Base-by-base conservation (phyloP, 305 asterid genomes). In the Solanum chacoense region DNA sequence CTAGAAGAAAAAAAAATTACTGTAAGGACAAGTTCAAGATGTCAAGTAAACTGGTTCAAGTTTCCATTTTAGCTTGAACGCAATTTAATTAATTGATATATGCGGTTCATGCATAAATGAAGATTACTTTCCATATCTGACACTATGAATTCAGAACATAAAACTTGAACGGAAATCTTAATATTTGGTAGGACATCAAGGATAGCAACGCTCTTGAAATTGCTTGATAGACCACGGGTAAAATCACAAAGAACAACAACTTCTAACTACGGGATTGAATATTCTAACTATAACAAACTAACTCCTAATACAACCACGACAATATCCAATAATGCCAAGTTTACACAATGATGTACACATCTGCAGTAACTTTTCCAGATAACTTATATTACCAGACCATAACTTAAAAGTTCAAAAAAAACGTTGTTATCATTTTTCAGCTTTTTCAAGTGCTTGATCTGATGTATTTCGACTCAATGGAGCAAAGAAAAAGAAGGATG, bases 1-100 rank as follows among this genome's bases (percentile, higher is more conserved):
- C 98, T 94, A 86, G 81, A 92, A 89, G 65, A 88, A 87, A 34
- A 24, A 88, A 38, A 88, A 5, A 36, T 35, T 32, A 24, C 74
- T 22, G 7, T 32, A 55, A 90, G 85, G 40, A 80, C 81, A 24
- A 16, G 20, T 73, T 38, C 77, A 67, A 40, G 35, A 50, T 72
- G 79, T 32, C 18, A 55, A 81, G 31, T 75, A 65, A 87, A 79
- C n/a, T 37, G 20, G n/a, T 18, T 26, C n/a, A 89, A 20, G 85
- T 50, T 87, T 38, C 32, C 29, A 37, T 50, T 71, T 36, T 35
- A 76, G 69, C 63, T 69, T 59, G 45, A 80, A 85, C 63, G 18
- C 38, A 84, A 36, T 88, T 38, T 45, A 28, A 26, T 55, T 18
- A 18, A 75, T 81, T 29, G 38, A 34, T 29, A 81, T 28, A 13